These are phyloP conservation scores for Geotrichum histeridarum DNA, from an alignment of 1,139 yeast genomes.

Conservation along the genomic window DNA sequence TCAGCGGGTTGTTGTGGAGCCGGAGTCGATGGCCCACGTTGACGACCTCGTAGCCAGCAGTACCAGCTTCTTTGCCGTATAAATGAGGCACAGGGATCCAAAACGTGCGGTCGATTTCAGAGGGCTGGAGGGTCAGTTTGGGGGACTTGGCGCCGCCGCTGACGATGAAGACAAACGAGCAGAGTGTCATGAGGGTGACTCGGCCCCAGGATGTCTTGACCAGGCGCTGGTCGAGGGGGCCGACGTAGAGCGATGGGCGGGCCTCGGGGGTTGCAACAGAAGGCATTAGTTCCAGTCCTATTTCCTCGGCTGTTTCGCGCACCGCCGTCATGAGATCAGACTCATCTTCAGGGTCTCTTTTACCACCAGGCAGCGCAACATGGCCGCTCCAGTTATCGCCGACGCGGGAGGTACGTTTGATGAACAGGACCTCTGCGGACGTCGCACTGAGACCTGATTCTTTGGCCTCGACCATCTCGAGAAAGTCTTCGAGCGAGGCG, in stretches of 20 bases:
- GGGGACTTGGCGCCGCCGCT: constrained; percentile 18
- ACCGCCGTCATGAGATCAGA: constrained; percentile 36
- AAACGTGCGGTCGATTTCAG: constrained; percentile 40
- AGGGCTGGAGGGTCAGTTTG: constrained; percentile 30
- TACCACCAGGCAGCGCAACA: constrained; percentile 42
- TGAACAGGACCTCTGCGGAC: constrained; percentile 35
- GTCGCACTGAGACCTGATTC: not conserved
- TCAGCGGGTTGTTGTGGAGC: constrained; percentile 20
- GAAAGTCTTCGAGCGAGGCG: constrained; percentile 4
- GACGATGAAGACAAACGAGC: constrained; percentile 38
- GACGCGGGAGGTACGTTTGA: constrained; percentile 36
- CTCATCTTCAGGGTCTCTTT: constrained; percentile 37
- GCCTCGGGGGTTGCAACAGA: not conserved
- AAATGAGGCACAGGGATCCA: constrained; percentile 37
- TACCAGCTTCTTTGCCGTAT: constrained; percentile 20
- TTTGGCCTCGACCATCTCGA: not conserved
- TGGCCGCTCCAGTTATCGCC: constrained; percentile 44
- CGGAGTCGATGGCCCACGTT: constrained; percentile 30
- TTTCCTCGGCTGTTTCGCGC: constrained; percentile 40
- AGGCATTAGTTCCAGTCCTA: constrained; percentile 36
- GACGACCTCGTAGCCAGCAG: constrained; percentile 26
- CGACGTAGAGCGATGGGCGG: constrained; percentile 25
- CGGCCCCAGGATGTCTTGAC: constrained; percentile 38
- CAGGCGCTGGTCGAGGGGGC: constrained; percentile 37
- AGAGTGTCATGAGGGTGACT: constrained; percentile 34